Conservation (phyloP, 2,329 filamentous ascomycete species). For the Colletotrichum sp. region DNA sequence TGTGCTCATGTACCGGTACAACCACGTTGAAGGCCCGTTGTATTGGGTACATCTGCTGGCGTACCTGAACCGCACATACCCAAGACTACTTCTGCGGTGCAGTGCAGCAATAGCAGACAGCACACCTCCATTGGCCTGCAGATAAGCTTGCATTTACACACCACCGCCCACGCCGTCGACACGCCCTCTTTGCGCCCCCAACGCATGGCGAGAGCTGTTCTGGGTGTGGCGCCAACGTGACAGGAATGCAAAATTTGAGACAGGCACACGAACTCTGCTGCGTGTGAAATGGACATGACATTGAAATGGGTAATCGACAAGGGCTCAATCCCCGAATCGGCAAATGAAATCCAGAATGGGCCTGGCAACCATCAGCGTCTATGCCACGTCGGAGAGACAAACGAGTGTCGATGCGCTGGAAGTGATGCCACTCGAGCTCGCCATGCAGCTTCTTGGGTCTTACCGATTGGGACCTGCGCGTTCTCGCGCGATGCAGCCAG, state of each 20-base stretch:
- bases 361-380: not conserved
- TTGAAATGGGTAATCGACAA: not conserved
- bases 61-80: not conserved
- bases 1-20: not conserved
- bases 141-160: not conserved
- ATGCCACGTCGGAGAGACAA: not conserved
- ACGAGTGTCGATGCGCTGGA: not conserved
- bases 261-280: not conserved
- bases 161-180: not conserved
- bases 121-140: not conserved
- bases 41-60: not conserved
- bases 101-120: not conserved
- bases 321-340: not conserved
- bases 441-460: not conserved
- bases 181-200: not conserved
- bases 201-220: not conserved
- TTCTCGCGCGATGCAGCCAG: not conserved
- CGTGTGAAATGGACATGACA: not conserved
- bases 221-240: not conserved
- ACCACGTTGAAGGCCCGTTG: not conserved
- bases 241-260: not conserved
- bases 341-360: not conserved
- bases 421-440: not conserved
- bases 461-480: not conserved
- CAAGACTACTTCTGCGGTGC: not conserved